Percentiles rank a stretch among this genome's conserved stretches.
Evolutionary conservation across 768 basidiomycete genomes (phyloP).

Genomic region (Russula emetica): DNA sequence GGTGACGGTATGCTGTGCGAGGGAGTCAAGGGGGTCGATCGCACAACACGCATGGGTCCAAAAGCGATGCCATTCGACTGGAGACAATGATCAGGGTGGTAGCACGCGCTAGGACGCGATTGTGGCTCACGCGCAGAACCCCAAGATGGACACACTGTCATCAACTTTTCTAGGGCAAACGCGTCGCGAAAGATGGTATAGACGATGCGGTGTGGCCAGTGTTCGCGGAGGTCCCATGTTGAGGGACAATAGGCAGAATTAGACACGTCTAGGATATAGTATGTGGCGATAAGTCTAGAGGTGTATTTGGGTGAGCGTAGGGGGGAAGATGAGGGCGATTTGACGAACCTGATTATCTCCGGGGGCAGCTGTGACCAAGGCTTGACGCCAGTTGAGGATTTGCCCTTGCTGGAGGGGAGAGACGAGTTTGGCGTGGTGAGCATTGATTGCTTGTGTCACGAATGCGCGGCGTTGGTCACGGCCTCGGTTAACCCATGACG

Average conservation of each 20-base stretch:
- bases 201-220: conserved; percentile 60
- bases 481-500: conserved; percentile 23
- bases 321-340: not conserved
- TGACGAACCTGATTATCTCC: conserved; percentile 52
- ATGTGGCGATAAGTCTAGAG: conserved; percentile 53
- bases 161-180: conserved; percentile 28
- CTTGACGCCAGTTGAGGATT: conserved; percentile 53
- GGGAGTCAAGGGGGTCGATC: conserved; percentile 58
- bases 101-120: conserved; percentile 26
- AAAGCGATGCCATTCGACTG: conserved; percentile 67
- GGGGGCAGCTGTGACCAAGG: conserved; percentile 60
- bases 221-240: conserved; percentile 46
- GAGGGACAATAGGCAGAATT: conserved; percentile 44
- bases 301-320: conserved; percentile 1
- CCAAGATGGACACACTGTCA: conserved; percentile 27
- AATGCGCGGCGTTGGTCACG: conserved; percentile 29
- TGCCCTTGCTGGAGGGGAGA: conserved; percentile 37
- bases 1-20: conserved; percentile 47
- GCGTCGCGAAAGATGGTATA: conserved; percentile 51
- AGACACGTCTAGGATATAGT: conserved; percentile 51
- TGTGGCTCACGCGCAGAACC: conserved; percentile 25
- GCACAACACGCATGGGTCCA: conserved; percentile 61
- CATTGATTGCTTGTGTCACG: conserved; percentile 33
- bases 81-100: conserved; percentile 22
- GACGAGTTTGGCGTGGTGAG: conserved; percentile 28